A percentile compares a stretch with the other conserved stretches of the same genome.
These are phyloP conservation scores for Cylindricascospora bacillispora DNA, from an alignment of 1,139 yeast genomes.

Conservation along the genomic window DNA sequence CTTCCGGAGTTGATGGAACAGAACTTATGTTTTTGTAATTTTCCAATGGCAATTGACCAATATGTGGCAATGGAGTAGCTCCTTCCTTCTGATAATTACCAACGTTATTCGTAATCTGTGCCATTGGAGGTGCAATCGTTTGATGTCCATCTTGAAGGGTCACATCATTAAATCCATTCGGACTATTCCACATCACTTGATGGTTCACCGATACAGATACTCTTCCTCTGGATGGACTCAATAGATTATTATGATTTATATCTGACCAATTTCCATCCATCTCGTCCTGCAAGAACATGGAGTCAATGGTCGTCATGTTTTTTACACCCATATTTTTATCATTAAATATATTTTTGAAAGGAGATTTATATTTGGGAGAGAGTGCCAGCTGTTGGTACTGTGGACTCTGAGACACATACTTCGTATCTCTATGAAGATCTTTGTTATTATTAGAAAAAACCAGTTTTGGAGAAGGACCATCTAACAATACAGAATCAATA, in stretches of 20 bases:
- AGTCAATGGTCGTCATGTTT: not conserved
- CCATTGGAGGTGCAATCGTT: not conserved
- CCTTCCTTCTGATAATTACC: not conserved
- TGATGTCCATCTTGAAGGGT: not conserved
- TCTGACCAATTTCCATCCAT: not conserved
- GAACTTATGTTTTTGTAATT: not conserved
- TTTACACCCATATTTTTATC: not conserved
- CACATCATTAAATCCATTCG: not conserved
- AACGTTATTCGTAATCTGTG: not conserved
- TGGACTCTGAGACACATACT: not conserved
- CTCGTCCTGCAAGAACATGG: not conserved
- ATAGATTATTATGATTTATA: not conserved
- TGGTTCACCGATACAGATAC: no score
- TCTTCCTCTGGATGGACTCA: no score
- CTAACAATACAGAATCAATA: conserved; percentile 18
- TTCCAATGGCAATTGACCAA: not conserved
- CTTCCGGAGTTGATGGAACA: no score
- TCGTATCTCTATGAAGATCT: not conserved
- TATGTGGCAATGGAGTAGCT: not conserved
- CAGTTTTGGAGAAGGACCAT: conserved; percentile 2
- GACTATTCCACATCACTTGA: not conserved
- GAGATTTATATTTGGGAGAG: not conserved
- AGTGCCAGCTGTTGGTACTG: no score
- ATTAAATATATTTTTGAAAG: not conserved
- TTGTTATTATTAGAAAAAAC: not conserved